Conservation (phyloP, 2,329 filamentous ascomycete species). For the Aspergillus candidus region DNA sequence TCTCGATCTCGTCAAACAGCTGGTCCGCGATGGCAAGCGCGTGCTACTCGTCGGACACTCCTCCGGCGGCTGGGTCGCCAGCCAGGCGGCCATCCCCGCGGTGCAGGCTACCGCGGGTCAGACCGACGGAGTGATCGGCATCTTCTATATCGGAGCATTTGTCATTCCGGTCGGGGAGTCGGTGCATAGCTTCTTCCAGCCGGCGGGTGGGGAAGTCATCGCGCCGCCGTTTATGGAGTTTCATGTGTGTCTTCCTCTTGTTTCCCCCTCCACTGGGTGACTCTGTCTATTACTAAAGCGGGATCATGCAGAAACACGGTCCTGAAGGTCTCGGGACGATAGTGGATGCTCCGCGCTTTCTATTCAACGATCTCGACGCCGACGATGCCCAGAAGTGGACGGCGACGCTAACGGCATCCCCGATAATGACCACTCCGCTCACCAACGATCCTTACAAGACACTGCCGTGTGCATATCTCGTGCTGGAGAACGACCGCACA, state of each 20-base stretch:
- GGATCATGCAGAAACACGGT: slow-evolving; percentile 11
- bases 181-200: slow-evolving; percentile 25
- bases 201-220: slow-evolving; percentile 17
- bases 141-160: slow-evolving; percentile 27
- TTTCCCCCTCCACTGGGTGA: too few species aligned
- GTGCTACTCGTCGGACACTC: slow-evolving; percentile 30
- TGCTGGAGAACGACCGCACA: slow-evolving; percentile 24
- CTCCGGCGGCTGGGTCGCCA: slow-evolving; percentile 30
- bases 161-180: slow-evolving; percentile 27
- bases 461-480: slow-evolving; percentile 30
- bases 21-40: slow-evolving; percentile 14
- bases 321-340: slow-evolving; percentile 18
- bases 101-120: slow-evolving; percentile 19
- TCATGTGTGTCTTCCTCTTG: slow-evolving; percentile 16
- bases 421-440: slow-evolving; percentile 21
- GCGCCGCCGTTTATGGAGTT: slow-evolving; percentile 23
- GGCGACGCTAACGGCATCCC: slow-evolving; percentile 20
- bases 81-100: slow-evolving; percentile 24
- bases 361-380: slow-evolving; percentile 25
- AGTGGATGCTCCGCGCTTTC: slow-evolving; percentile 17
- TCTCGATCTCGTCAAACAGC: neutral
- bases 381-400: slow-evolving; percentile 19
- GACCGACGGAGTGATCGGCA: slow-evolving; percentile 21
- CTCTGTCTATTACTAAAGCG: neutral
- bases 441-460: slow-evolving; percentile 27